Base-by-base conservation (phyloP, 2,329 filamentous ascomycete species). In the Penicillium concentricum region DNA sequence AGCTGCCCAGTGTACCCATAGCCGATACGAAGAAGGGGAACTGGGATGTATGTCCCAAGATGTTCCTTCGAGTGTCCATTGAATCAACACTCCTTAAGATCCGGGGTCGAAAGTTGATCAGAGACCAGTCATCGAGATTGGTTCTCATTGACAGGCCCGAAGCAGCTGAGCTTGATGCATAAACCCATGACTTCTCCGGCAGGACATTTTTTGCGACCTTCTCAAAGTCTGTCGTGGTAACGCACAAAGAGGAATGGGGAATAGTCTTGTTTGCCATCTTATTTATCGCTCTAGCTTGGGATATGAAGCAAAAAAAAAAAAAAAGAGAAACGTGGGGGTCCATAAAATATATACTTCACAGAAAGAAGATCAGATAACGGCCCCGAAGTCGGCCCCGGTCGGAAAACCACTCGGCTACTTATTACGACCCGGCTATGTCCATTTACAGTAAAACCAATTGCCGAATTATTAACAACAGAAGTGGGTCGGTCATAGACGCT, bases 41-140 rank as follows among this genome's bases (percentile, higher is more conserved):
- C 35, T 61, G 57, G 1, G 56, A 56, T 20, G 50, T 48, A 8
- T 54, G 49, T 12, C 59, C 59, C 28, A 61, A 32, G 18, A 61
- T 57, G 12, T 53, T 44, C 18, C 48, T 46, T 16, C 44, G 51
- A 15, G 62, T 62, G 26, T 64, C 50, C 41, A 64, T 35, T 24
- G 53, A 51, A 26, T 50, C 52, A 7, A 64, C 60, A 24, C 46
- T 62, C 34, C 58, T 58, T 51, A 64, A 51, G n/a, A 64, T 59
- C 6, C 62, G 54, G 8, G 60, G 62, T 0, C 60, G 58, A 24
- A 64, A 64, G 28, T 59, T 62, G 50, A 64, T 58, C 28, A 58
- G 43, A 32, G 56, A 58, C 62, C 62, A 64, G 48, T 62, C 60
- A 26, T 62, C 56, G 5, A 61, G 34, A 32, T 64, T 64, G 9